These are phyloP conservation scores for Bacidia rubella DNA, from an alignment of 495 filamentous ascomycete genomes.

Conservation along the genomic window DNA sequence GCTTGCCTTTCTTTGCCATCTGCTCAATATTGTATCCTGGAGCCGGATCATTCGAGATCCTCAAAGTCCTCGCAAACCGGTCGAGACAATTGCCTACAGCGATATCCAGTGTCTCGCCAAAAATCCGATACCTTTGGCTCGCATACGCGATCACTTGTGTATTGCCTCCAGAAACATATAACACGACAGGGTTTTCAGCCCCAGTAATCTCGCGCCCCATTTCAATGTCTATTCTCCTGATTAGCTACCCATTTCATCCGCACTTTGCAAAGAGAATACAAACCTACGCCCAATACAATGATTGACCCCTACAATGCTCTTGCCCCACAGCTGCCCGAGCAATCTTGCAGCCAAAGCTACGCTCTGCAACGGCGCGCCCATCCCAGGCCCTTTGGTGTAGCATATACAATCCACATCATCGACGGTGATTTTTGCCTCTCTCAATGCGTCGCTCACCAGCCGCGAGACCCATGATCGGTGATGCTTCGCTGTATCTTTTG, in stretches of 20 bases:
- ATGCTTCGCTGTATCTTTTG: slow-evolving; percentile 88
- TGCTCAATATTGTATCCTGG: slow-evolving; percentile 98
- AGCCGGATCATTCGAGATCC: slow-evolving; percentile 88
- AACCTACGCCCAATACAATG: slow-evolving; percentile 84
- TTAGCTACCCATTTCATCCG: neutral
- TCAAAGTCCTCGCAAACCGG: slow-evolving; percentile 79
- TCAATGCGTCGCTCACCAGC: slow-evolving; percentile 62
- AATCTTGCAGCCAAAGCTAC: slow-evolving; percentile 78
- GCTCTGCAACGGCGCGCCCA: slow-evolving; percentile 88
- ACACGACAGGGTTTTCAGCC: slow-evolving; percentile 79
- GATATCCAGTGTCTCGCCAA: slow-evolving; percentile 94
- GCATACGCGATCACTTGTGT: slow-evolving; percentile 97
- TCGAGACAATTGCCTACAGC: slow-evolving; percentile 96
- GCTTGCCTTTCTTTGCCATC: slow-evolving; percentile 64
- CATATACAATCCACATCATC: slow-evolving; percentile 78
- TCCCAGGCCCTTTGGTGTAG: slow-evolving; percentile 90
- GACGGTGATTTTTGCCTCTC: slow-evolving; percentile 46
- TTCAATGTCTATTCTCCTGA: slow-evolving; percentile 53
- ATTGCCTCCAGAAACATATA: slow-evolving; percentile 95
- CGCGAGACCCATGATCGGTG: slow-evolving; percentile 76
- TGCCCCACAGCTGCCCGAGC: slow-evolving; percentile 73
- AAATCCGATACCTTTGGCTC: slow-evolving; percentile 86
- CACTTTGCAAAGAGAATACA: neutral
- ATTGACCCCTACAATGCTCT: slow-evolving; percentile 80
- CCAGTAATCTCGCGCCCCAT: slow-evolving; percentile 94